These are phyloP conservation scores for Tagetes erecta DNA, from an alignment of 129 eudicot genomes.

Conservation along the genomic window DNA sequence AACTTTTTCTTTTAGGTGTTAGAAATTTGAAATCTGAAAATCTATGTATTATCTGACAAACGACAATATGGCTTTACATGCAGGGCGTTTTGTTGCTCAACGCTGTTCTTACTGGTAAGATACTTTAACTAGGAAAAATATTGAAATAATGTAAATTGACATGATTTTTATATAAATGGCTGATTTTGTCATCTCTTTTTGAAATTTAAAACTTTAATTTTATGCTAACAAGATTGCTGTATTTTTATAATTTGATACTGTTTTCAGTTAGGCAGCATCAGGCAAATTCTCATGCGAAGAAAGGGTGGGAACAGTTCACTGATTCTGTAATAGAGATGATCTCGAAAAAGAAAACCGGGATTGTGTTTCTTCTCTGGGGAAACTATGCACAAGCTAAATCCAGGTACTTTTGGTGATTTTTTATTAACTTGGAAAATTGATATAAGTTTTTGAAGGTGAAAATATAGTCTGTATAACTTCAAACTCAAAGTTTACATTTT, in stretches of 20 bases:
- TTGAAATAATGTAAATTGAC: not conserved
- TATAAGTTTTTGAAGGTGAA: not conserved
- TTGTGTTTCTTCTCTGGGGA: conserved; percentile 98
- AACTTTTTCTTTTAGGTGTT: not conserved
- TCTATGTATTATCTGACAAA: conserved; percentile 20
- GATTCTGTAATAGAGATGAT: conserved; percentile 85
- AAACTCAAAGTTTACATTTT: not conserved
- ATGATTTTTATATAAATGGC: not conserved
- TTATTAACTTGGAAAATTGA: not conserved
- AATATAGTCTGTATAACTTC: not conserved
- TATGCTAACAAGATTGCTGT: conserved; percentile 13
- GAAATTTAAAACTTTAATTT: not conserved
- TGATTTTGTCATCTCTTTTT: not conserved
- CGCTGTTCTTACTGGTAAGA: conserved; percentile 90
- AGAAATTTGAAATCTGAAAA: not conserved
- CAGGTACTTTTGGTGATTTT: conserved; percentile 41
- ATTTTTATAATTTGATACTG: not conserved
- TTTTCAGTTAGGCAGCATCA: conserved; percentile 81
- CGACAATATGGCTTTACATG: conserved; percentile 27
- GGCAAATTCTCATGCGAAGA: conserved; percentile 95
- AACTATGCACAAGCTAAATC: conserved; percentile 92
- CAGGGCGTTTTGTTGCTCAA: conserved; percentile 90
- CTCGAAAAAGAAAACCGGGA: conserved; percentile 71
- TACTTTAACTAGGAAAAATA: not conserved
- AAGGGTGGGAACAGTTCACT: conserved; percentile 96